Evolutionary conservation across 495 filamentous ascomycete genomes (phyloP).

Genomic region (Penicillium roqueforti): DNA sequence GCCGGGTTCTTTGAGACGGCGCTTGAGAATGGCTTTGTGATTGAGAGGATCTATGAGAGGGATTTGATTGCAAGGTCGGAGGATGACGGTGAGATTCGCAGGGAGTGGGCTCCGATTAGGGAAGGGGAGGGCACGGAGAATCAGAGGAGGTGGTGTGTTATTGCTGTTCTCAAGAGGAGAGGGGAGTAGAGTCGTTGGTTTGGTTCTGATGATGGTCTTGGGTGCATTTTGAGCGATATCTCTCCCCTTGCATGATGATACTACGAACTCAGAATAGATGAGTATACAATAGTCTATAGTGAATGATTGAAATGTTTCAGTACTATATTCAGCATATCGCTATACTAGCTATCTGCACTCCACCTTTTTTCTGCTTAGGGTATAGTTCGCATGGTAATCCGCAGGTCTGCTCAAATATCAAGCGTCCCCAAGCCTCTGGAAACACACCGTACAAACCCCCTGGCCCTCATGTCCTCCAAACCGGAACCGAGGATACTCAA

Average conservation of each 20-base stretch:
- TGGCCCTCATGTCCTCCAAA: conserved; percentile 86
- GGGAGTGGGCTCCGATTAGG: conserved; percentile 54
- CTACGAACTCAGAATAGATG: background rate
- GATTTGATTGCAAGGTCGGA: conserved; percentile 59
- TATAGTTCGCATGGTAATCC: background rate
- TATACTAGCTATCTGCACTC: background rate
- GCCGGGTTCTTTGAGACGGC: conserved; percentile 66
- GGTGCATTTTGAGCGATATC: conserved; percentile 2
- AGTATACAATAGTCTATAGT: background rate
- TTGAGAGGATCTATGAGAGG: conserved; percentile 70
- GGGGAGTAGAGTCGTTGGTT: conserved; percentile 7
- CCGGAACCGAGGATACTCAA: conserved; percentile 77
- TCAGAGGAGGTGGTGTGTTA: conserved; percentile 73
- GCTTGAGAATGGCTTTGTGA: conserved; percentile 53
- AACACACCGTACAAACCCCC: conserved; percentile 79
- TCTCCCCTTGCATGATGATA: background rate
- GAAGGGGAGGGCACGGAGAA: conserved; percentile 63
- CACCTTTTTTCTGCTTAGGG: background rate
- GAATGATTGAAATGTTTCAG: background rate
- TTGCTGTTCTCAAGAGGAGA: conserved; percentile 56
- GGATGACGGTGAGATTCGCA: conserved; percentile 48
- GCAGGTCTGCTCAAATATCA: background rate
- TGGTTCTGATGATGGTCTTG: background rate
- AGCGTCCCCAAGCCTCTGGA: conserved; percentile 37
- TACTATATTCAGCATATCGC: background rate